These are phyloP conservation scores for Aplosporella prunicola DNA, from an alignment of 2,329 filamentous ascomycete genomes.

Conservation along the genomic window DNA sequence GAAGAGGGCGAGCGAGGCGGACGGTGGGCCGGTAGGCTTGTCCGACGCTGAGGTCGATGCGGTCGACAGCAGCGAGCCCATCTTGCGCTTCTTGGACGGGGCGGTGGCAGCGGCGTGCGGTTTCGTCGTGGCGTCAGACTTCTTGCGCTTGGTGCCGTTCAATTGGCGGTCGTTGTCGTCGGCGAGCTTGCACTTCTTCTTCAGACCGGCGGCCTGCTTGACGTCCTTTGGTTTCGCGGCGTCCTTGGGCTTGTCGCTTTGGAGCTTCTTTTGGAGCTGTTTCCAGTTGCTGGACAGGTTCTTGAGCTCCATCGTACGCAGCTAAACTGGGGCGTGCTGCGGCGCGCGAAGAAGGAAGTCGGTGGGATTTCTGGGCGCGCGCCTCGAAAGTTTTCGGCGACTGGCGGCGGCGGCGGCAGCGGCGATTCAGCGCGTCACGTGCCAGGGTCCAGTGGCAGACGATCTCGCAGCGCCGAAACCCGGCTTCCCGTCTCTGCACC, in stretches of 20 bases:
- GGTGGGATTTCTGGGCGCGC: not conserved
- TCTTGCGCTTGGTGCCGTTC: slow-evolving; percentile 27
- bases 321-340: not conserved
- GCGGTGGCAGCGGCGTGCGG: slow-evolving; percentile 11
- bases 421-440: too few relatives aligned
- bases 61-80: slow-evolving; percentile 39
- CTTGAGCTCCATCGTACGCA: slow-evolving; percentile 28
- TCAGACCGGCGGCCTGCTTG: slow-evolving; percentile 21
- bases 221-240: slow-evolving; percentile 21
- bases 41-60: slow-evolving; percentile 37
- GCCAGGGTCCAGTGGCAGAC: too few relatives aligned
- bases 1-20: slow-evolving; percentile 51
- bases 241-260: slow-evolving; percentile 26
- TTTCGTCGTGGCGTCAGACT: slow-evolving; percentile 4
- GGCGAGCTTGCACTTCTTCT: slow-evolving; percentile 24
- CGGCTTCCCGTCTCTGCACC: too few relatives aligned
- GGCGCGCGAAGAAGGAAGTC: not conserved
- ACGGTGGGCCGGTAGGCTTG: slow-evolving; percentile 32
- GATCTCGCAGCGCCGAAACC: too few relatives aligned
- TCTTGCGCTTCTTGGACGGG: slow-evolving; percentile 32
- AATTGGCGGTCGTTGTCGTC: slow-evolving; percentile 2
- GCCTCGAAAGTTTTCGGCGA: slow-evolving; percentile 4
- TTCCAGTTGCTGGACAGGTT: slow-evolving; percentile 60
- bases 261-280: slow-evolving; percentile 55
- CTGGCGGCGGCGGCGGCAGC: too few relatives aligned